phyloP scores from a whole-genome alignment of 176 grass and related monocot species.

The Carex parvula region DNA sequence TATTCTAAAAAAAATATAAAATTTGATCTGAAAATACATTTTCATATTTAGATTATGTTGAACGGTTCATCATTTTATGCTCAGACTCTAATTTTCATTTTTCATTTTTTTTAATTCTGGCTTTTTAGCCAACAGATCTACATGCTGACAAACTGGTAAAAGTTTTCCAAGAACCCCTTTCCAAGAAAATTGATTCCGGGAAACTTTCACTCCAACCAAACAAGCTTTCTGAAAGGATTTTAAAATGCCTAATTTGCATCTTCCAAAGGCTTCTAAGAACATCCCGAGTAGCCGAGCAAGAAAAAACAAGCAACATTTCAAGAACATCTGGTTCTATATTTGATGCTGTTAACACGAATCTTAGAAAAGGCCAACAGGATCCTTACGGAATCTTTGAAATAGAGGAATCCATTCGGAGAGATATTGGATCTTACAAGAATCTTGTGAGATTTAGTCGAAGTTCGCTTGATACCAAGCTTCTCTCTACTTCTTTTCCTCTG shows the following conservation, averaged over 20 bases:
- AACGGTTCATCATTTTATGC: background rate
- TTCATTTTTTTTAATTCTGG: background rate
- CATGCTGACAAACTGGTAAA: constrained; percentile 27
- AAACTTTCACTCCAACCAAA: constrained; percentile 40
- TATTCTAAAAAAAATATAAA: no score
- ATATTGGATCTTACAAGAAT: constrained; percentile 92
- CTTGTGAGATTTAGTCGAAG: constrained; percentile 69
- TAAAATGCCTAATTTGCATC: constrained; percentile 78
- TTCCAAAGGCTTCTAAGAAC: constrained; percentile 75
- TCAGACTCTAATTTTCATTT: background rate
- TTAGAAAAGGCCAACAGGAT: constrained; percentile 57
- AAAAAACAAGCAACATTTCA: constrained; percentile 43
- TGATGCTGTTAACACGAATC: constrained; percentile 10
- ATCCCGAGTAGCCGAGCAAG: constrained; percentile 46
- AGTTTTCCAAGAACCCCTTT: constrained; percentile 28
- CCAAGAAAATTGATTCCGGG: constrained; percentile 4
- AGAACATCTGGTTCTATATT: constrained; percentile 34
- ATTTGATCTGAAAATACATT: no score
- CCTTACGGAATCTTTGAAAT: constrained; percentile 66
- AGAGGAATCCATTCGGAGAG: constrained; percentile 59
- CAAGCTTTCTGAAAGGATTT: constrained; percentile 91
- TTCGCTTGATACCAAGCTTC: constrained; percentile 44
- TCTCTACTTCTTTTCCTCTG: constrained; percentile 60
- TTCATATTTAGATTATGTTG: no score
- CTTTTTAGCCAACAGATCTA: constrained; percentile 6